phyloP scores from a whole-genome alignment of 192 early-diverging fungal genomes.

The Umbelopsis isabellina region DNA sequence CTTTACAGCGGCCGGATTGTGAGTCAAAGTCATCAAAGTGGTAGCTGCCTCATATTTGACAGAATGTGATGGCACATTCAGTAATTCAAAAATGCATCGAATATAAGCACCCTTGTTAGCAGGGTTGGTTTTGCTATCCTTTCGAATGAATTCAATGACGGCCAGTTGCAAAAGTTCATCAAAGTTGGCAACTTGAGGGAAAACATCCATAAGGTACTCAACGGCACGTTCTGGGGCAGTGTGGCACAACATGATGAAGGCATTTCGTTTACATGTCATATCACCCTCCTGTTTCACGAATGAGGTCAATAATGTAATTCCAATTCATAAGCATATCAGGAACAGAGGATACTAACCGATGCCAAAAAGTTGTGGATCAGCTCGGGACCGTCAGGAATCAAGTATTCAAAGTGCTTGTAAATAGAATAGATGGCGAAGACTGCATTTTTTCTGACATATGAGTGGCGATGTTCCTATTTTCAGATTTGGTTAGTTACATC shows the following conservation, averaged over 20 bases:
- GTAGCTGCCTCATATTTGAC: conserved; percentile 98
- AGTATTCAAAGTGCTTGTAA: conserved; percentile 85
- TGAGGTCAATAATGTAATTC: neutral
- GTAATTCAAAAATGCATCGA: conserved; percentile 84
- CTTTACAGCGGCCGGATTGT: conserved; percentile 89
- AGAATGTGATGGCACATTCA: conserved; percentile 79
- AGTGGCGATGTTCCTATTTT: conserved; percentile 84
- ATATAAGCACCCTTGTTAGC: conserved; percentile 95
- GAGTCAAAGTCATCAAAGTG: conserved; percentile 86
- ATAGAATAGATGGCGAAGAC: conserved; percentile 91
- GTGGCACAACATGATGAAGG: conserved; percentile 90
- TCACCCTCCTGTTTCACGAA: conserved; percentile 77
- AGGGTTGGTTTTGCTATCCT: conserved; percentile 78
- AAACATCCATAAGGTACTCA: conserved; percentile 79
- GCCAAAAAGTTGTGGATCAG: conserved; percentile 73
- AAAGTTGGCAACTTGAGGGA: conserved; percentile 72
- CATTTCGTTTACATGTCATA: conserved; percentile 90
- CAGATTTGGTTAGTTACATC: neutral
- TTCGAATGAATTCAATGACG: conserved; percentile 93
- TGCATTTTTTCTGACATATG: conserved; percentile 99
- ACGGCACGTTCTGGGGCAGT: conserved; percentile 79
- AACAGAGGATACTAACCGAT: conserved; percentile 38
- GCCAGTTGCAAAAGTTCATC: conserved; percentile 95
- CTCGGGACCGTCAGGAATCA: conserved; percentile 96
- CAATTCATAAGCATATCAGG: neutral